Base-by-base conservation (phyloP, 495 filamentous ascomycete genomes). In the Aspergillus sparsus region DNA sequence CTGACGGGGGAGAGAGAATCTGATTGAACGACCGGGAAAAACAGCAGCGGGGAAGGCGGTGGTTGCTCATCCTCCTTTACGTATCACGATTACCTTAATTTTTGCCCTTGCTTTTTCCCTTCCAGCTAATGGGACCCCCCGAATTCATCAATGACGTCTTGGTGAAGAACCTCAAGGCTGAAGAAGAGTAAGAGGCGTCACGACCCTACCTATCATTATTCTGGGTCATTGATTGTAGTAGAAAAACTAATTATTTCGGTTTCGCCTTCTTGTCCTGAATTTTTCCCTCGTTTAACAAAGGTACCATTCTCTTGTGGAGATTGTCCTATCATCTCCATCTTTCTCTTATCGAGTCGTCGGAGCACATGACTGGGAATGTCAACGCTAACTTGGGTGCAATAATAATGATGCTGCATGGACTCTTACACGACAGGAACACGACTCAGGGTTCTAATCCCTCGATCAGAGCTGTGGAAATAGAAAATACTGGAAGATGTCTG, bases 61-160 rank as follows among this genome's bases (percentile, higher is more conserved):
- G n/a, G n/a, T 47, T 21, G 16, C 15, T 1, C 44, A 21, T 9
- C n/a, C 16, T 8, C 9, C 44, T 21, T 47, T 47, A 47, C 44
- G 44, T 47, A 47, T 47, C 44, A 47, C 44, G 15, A 47, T 47
- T 47, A 47, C 44, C 44, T 47, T 47, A 47, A 18, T 18, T 47
- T 7, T 47, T 7, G 27, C 27, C 44, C 44, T n/a, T 21, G 5
- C 44, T 47, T 47, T 47, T n/a, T 21, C 21, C 21, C 21, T 27
- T 27, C 21, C 21, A 27, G 21, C 21, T 27, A 27, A 27, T 27
- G 21, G 21, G 21, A 27, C 21, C 21, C 21, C 21, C 21, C 21
- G 1, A 27, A 27, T 27, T 27, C 21, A 27, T 27, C 21, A 27
- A 27, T 27, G 21, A 27, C 21, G 21, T 27, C 21, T 27, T 27